phyloP scores from a whole-genome alignment of 345 rosid genomes.

The Arabidopsis arenosa region DNA sequence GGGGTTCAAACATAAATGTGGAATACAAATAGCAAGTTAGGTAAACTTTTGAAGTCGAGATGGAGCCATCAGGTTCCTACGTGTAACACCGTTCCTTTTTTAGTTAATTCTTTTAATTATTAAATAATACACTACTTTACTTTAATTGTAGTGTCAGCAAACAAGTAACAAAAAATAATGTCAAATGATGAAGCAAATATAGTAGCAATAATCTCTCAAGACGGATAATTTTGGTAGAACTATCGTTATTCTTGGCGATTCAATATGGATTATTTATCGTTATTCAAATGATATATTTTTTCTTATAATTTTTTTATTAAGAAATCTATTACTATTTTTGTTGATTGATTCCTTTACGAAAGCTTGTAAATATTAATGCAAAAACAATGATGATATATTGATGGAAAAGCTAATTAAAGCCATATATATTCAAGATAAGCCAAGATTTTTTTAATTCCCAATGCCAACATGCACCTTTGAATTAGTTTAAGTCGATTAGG shows the following conservation, averaged over 20 bases:
- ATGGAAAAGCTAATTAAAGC: not conserved
- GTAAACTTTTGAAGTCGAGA: constrained; percentile 24
- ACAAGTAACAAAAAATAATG: constrained; percentile 12
- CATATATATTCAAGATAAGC: not conserved
- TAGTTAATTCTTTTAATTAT: not conserved
- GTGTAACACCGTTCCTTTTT: constrained; percentile 29
- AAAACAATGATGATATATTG: no score
- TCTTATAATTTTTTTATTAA: not conserved
- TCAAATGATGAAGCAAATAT: constrained; percentile 9
- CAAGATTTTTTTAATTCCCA: not conserved
- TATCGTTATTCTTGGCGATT: constrained; percentile 20
- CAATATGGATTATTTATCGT: not conserved
- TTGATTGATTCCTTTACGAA: not conserved
- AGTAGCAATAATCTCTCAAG: not conserved
- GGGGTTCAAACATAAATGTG: no score
- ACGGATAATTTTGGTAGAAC: constrained; percentile 15
- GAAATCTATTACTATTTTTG: not conserved
- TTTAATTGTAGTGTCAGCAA: constrained; percentile 25
- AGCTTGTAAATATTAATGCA: no score
- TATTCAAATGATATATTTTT: no score
- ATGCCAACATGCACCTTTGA: not conserved
- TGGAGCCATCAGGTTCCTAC: constrained; percentile 27
- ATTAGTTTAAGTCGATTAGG: not conserved
- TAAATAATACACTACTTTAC: not conserved
- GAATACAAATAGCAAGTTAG: not conserved